Percentiles rank a stretch among this genome's conserved stretches.
Conservation (phyloP, 768 basidiomycete genomes). For the Mycena indigotica region DNA sequence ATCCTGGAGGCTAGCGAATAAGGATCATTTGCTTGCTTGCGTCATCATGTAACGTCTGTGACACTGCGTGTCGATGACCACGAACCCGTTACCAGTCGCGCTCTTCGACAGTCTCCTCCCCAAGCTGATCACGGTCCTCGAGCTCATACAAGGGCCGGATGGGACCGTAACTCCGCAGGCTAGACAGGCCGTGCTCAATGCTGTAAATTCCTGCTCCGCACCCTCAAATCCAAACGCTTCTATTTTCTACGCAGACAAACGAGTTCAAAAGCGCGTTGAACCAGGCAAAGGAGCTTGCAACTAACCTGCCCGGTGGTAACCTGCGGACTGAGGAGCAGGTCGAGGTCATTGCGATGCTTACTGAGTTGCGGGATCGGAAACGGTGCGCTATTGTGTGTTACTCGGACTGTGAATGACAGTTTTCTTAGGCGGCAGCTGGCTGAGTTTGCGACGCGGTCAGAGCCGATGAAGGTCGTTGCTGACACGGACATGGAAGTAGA, state of each 20-base stretch:
- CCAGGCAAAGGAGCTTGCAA: slow-evolving; percentile 62
- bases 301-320: slow-evolving; percentile 70
- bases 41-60: background rate
- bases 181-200: slow-evolving; percentile 67
- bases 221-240: background rate
- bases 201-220: slow-evolving; percentile 38
- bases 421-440: slow-evolving; percentile 55
- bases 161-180: slow-evolving; percentile 57
- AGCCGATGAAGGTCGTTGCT: slow-evolving; percentile 29
- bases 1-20: background rate
- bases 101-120: slow-evolving; percentile 60
- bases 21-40: background rate
- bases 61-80: slow-evolving; percentile 26
- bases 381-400: slow-evolving; percentile 39
- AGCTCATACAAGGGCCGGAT: slow-evolving; percentile 60
- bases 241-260: slow-evolving; percentile 54
- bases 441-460: slow-evolving; percentile 50
- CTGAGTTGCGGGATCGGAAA: slow-evolving; percentile 63
- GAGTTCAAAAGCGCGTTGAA: slow-evolving; percentile 63
- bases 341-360: slow-evolving; percentile 69
- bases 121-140: slow-evolving; percentile 62
- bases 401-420: background rate
- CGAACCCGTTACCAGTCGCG: slow-evolving; percentile 43
- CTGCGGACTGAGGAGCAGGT: slow-evolving; percentile 68
- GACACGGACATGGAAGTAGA: slow-evolving; percentile 66